Conservation (phyloP, 495 filamentous ascomycete species). For the Lepidopterella palustris region DNA sequence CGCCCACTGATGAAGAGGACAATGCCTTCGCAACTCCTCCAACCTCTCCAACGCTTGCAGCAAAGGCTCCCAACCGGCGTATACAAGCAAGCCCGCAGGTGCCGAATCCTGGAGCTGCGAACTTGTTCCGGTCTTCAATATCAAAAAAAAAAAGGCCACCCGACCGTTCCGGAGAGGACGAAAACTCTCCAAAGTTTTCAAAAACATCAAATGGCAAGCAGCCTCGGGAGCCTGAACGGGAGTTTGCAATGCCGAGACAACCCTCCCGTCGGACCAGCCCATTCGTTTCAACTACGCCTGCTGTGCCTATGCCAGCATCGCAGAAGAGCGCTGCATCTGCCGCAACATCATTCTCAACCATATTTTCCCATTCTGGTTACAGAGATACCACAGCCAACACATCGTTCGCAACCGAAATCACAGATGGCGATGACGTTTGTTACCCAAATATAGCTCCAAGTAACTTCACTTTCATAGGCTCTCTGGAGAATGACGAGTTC, state of each 20-base stretch:
- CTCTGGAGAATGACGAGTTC: conserved; percentile 8
- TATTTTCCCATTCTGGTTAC: not conserved
- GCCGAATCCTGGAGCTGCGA: not conserved
- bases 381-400: conserved; percentile 5
- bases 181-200: conserved; percentile 12
- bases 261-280: not conserved
- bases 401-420: conserved; percentile 5
- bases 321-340: not conserved
- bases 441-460: conserved; percentile 5
- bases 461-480: conserved; percentile 15
- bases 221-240: not conserved
- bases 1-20: conserved; percentile 1
- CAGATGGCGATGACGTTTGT: not conserved
- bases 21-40: not conserved
- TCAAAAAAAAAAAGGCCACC: conserved; percentile 12
- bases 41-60: not conserved
- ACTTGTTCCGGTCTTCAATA: not conserved
- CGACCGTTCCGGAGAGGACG: not conserved
- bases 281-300: conserved; percentile 4
- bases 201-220: conserved; percentile 11
- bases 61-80: not conserved
- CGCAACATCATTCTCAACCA: not conserved
- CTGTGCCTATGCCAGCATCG: not conserved
- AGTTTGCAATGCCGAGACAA: not conserved
- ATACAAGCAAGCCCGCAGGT: not conserved